Evolutionary conservation across 2,329 filamentous ascomycete species (phyloP).

Genomic region (Fusarium sp.): DNA sequence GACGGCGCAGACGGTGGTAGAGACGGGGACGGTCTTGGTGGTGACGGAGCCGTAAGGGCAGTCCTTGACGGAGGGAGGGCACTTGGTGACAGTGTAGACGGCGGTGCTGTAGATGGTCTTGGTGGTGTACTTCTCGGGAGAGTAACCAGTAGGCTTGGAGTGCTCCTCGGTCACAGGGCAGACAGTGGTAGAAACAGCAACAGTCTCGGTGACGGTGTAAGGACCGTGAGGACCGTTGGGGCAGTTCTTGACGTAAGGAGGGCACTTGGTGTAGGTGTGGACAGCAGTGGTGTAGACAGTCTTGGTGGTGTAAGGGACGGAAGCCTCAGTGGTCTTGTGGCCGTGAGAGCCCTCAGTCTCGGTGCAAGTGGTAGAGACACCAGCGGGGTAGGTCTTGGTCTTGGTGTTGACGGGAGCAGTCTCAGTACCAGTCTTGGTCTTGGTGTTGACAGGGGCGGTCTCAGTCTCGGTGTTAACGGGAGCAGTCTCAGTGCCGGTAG

Average conservation of each 20-base stretch:
- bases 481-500: background rate
- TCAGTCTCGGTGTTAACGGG: background rate
- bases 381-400: background rate
- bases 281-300: constrained; percentile 51
- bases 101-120: constrained; percentile 38
- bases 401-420: background rate
- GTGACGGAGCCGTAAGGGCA: constrained; percentile 46
- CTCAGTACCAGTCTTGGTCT: constrained; percentile 9
- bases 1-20: constrained; percentile 40
- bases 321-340: constrained; percentile 23
- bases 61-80: constrained; percentile 50
- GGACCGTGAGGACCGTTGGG: constrained; percentile 43
- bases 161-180: constrained; percentile 56
- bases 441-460: background rate
- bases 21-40: constrained; percentile 38
- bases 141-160: constrained; percentile 42
- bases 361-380: too few species aligned
- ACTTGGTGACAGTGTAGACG: constrained; percentile 37
- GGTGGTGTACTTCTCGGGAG: constrained; percentile 51
- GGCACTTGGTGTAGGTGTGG: constrained; percentile 51
- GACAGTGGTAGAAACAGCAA: constrained; percentile 57
- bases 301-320: constrained; percentile 49
- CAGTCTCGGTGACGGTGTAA: constrained; percentile 51
- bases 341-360: background rate
- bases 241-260: constrained; percentile 51